These are phyloP conservation scores for Sutorius australiensis DNA, from an alignment of 768 basidiomycete genomes.

Conservation along the genomic window DNA sequence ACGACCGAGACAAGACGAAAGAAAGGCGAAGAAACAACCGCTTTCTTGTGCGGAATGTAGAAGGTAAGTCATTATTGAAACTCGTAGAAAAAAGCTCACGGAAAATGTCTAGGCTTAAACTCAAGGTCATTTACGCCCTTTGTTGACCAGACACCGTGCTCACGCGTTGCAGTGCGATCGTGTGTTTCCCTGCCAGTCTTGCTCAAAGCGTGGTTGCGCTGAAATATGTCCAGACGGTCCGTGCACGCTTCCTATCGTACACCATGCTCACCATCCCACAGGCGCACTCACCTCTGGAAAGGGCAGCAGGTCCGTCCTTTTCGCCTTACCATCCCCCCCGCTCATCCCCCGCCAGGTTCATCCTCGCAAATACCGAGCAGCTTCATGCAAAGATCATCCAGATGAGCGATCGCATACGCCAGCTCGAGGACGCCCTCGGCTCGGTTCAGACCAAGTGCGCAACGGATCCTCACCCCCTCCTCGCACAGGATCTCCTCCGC, in stretches of 20 bases:
- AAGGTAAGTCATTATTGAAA: constrained; percentile 20
- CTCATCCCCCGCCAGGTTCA: constrained; percentile 43
- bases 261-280: constrained; percentile 20
- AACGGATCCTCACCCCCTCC: constrained; percentile 49
- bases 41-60: constrained; percentile 64
- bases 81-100: too few species aligned
- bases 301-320: constrained; percentile 52
- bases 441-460: constrained; percentile 39
- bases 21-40: constrained; percentile 37
- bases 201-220: constrained; percentile 62
- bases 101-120: constrained; percentile 39
- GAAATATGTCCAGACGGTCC: constrained; percentile 59
- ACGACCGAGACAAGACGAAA: constrained; percentile 40
- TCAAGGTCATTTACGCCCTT: constrained; percentile 41
- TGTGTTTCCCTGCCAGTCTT: constrained; percentile 63
- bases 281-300: constrained; percentile 60
- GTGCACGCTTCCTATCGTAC: constrained; percentile 5
- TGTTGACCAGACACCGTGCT: not conserved
- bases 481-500: constrained; percentile 53
- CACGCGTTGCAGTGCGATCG: constrained; percentile 50
- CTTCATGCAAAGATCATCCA: constrained; percentile 60
- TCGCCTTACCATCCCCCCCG: not conserved
- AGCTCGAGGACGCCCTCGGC: constrained; percentile 59
- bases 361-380: constrained; percentile 65
- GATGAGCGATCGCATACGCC: constrained; percentile 59